Evolutionary conservation across 768 basidiomycete genomes (phyloP).

Genomic region (Mycena vitilis): DNA sequence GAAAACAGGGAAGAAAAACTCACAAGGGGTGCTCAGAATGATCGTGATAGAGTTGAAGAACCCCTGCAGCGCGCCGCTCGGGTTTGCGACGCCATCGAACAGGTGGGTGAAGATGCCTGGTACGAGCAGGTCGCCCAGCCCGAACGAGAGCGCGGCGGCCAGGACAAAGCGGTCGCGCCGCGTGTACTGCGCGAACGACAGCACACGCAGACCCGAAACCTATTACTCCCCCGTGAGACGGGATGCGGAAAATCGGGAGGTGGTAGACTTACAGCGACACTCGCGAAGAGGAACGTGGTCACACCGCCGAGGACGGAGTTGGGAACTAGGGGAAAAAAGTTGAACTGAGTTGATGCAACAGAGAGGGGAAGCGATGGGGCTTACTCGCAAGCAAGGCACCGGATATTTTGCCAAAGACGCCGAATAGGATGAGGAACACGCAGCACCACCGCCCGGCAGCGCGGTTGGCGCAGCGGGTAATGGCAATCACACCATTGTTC

Average conservation of each 20-base stretch:
- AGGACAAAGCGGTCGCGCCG: slow-evolving; percentile 78
- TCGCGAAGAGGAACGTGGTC: slow-evolving; percentile 88
- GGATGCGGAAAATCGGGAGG: neutral
- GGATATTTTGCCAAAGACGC: slow-evolving; percentile 79
- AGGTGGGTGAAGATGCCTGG: slow-evolving; percentile 74
- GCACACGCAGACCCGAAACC: slow-evolving; percentile 60
- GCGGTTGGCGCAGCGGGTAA: slow-evolving; percentile 87
- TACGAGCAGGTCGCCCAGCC: slow-evolving; percentile 77
- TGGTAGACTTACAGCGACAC: slow-evolving; percentile 54
- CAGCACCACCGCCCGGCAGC: slow-evolving; percentile 87
- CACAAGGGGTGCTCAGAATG: slow-evolving; percentile 84
- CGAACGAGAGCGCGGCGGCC: slow-evolving; percentile 75
- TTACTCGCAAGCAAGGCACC: slow-evolving; percentile 81
- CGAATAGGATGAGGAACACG: slow-evolving; percentile 82
- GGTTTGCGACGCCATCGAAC: slow-evolving; percentile 69
- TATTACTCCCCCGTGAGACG: too few relatives aligned
- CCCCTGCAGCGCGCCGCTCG: slow-evolving; percentile 69
- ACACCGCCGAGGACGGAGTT: slow-evolving; percentile 86
- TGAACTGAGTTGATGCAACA: neutral
- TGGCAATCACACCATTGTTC: slow-evolving; percentile 87
- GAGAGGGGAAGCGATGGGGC: neutral
- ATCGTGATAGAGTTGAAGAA: slow-evolving; percentile 85
- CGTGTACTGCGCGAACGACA: slow-evolving; percentile 68
- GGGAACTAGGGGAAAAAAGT: slow-evolving; percentile 55
- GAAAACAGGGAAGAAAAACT: slow-evolving; percentile 41